phyloP scores from a whole-genome alignment of 176 grass and related monocot genomes.

The Elymus sibiricus region DNA sequence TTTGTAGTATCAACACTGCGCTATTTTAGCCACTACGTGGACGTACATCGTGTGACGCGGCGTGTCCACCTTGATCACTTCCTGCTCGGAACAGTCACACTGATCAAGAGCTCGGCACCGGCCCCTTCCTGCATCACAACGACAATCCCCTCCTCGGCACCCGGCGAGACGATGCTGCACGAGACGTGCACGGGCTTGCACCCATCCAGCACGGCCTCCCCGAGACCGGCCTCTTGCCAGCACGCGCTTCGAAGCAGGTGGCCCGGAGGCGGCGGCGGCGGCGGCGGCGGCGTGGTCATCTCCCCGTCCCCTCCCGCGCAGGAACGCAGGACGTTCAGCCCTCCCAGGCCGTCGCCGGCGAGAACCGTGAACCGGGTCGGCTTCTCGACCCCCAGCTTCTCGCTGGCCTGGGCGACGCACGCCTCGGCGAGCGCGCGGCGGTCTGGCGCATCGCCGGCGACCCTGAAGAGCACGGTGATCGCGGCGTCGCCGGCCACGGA shows the following conservation, averaged over 20 bases:
- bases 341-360: slow-evolving; percentile 11
- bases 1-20: no score
- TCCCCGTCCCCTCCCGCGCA: background rate
- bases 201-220: slow-evolving; percentile 48
- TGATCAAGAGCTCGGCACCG: slow-evolving; percentile 33
- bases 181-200: slow-evolving; percentile 50
- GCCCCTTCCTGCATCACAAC: slow-evolving; percentile 35
- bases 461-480: slow-evolving; percentile 51
- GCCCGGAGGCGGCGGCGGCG: background rate
- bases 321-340: slow-evolving; percentile 24
- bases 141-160: slow-evolving; percentile 38
- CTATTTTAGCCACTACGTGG: no score
- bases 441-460: background rate
- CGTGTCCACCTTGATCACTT: no score
- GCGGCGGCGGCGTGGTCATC: background rate
- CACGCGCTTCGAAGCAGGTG: background rate
- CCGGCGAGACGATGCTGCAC: slow-evolving; percentile 27
- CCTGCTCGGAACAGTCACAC: slow-evolving; percentile 27
- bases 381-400: background rate
- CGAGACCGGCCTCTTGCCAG: slow-evolving; percentile 60
- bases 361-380: slow-evolving; percentile 36
- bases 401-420: slow-evolving; percentile 35
- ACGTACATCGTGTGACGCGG: no score
- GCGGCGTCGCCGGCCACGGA: background rate
- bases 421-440: slow-evolving; percentile 34